A percentile compares a stretch with the other conserved stretches of the same genome.
Conservation (phyloP, 2,329 filamentous ascomycete species). For the Colletotrichum karsti region DNA sequence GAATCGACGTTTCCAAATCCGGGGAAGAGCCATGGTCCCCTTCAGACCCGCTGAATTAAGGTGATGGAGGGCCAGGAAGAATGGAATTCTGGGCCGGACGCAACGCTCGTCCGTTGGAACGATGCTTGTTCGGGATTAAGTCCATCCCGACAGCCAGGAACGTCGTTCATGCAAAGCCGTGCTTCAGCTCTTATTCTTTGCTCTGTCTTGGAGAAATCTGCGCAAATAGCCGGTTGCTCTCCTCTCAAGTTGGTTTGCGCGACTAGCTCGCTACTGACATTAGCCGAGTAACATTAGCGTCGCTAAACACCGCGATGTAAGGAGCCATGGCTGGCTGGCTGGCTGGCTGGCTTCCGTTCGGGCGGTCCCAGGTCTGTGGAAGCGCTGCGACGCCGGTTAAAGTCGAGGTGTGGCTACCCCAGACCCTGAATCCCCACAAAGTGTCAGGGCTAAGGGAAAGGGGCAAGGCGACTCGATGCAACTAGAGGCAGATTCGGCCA, state of each 20-base stretch:
- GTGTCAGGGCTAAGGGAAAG: background rate
- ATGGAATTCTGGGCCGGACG: background rate
- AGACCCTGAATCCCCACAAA: background rate
- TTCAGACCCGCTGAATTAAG: background rate
- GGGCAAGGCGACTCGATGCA: constrained; percentile 1
- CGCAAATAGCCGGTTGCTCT: background rate
- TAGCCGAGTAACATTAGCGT: constrained; percentile 2
- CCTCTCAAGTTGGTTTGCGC: background rate
- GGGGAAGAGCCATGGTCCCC: background rate
- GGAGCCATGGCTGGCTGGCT: background rate
- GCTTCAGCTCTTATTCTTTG: background rate
- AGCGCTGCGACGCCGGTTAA: constrained; percentile 7
- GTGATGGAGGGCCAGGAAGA: background rate
- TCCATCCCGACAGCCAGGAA: background rate
- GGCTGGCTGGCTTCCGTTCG: background rate
- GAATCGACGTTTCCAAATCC: background rate
- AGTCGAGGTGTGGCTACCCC: background rate
- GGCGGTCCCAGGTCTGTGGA: constrained; percentile 14
- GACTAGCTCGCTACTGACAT: background rate
- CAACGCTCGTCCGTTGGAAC: background rate
- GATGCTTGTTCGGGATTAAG: background rate
- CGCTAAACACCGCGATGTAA: too few relatives aligned
- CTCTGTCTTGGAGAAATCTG: too few relatives aligned
- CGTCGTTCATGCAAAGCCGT: background rate
- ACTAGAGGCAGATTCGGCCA: background rate